These are phyloP conservation scores for Pisolithus albus DNA, from an alignment of 768 basidiomycete genomes.

Conservation along the genomic window DNA sequence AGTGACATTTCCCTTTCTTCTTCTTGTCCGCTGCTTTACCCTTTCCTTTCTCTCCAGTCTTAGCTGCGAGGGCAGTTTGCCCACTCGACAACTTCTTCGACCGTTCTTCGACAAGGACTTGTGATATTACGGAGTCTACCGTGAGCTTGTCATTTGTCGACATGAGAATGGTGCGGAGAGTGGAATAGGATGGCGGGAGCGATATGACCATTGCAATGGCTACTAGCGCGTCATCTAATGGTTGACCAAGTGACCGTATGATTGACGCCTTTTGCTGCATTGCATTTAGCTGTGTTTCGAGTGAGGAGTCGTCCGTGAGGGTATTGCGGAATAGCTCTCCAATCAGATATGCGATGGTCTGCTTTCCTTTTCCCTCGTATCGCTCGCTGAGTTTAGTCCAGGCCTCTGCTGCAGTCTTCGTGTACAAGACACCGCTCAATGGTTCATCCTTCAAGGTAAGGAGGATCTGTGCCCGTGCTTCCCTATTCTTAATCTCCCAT, in stretches of 20 bases:
- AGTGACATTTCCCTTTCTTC: not conserved
- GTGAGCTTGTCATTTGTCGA: not conserved
- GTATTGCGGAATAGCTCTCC: not conserved
- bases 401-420: not conserved
- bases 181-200: not conserved
- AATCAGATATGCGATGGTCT: not conserved
- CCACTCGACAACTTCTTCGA: not conserved
- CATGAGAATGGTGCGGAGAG: not conserved
- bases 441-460: conserved; percentile 19
- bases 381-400: not conserved
- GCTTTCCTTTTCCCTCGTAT: conserved; percentile 26
- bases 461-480: conserved; percentile 12
- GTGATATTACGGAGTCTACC: not conserved
- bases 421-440: conserved; percentile 8
- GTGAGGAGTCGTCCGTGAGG: not conserved
- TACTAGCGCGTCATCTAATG: not conserved
- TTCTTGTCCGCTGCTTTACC: not conserved
- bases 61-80: too few species aligned
- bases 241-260: not conserved
- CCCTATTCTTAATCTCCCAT: conserved; percentile 3
- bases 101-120: not conserved
- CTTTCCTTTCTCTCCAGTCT: too few species aligned
- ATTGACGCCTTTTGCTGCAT: not conserved
- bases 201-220: not conserved
- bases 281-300: not conserved